Evolutionary conservation across 2,329 filamentous ascomycete species (phyloP).

Genomic region (Pseudogymnoascus sp.): DNA sequence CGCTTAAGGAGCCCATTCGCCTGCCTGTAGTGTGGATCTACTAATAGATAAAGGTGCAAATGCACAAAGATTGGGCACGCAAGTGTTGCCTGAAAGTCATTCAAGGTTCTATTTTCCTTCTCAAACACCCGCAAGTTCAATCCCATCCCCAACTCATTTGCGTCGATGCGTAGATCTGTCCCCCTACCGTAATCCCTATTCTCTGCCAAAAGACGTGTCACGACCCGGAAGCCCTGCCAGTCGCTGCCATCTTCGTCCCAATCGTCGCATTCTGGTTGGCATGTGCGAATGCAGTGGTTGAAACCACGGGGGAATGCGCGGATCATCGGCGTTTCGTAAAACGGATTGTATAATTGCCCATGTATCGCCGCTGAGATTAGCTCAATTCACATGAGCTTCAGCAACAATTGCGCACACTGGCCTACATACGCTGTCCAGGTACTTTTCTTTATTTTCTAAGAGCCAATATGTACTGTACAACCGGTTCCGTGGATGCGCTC

Average conservation of each 20-base stretch:
- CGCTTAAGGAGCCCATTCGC: constrained; percentile 14
- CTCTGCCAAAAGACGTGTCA: constrained; percentile 23
- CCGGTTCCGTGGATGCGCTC: too few relatives aligned
- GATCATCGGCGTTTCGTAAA: too few relatives aligned
- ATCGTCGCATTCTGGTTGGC: neutral
- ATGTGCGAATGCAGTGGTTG: too few relatives aligned
- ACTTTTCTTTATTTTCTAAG: too few relatives aligned
- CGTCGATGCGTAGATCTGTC: constrained; percentile 30
- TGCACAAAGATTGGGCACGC: constrained; percentile 22
- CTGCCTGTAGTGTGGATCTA: constrained; percentile 7
- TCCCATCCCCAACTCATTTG: constrained; percentile 23
- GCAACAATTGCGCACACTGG: neutral
- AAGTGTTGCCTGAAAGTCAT: constrained; percentile 20
- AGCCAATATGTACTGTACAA: too few relatives aligned
- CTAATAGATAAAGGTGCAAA: constrained; percentile 23
- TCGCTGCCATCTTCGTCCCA: constrained; percentile 16
- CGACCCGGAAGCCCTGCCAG: constrained; percentile 28
- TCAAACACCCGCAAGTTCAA: constrained; percentile 28
- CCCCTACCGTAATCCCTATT: constrained; percentile 19
- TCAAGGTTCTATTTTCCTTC: constrained; percentile 18
- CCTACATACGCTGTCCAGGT: too few relatives aligned
- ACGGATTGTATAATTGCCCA: too few relatives aligned
- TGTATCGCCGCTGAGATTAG: too few relatives aligned
- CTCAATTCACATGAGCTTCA: too few relatives aligned
- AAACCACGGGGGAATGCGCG: too few relatives aligned